A percentile compares a stretch with the other conserved stretches of the same genome.
Conservation (phyloP, 208 protist genomes). For the Wallacemonas collosoma region DNA sequence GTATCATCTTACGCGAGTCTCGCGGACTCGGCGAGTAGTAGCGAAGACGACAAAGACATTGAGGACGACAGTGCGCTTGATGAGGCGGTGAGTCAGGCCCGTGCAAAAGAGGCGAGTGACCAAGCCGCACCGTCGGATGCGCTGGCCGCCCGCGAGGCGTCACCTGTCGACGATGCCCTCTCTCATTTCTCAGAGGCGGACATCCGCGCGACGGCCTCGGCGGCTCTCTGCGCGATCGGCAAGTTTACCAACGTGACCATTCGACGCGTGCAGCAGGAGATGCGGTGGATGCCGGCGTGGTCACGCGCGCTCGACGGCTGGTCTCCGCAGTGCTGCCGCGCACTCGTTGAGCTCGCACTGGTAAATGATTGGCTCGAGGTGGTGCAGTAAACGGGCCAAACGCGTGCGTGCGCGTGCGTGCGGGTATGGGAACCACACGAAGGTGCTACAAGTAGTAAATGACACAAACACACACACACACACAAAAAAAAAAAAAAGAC, state of each 20-base stretch:
- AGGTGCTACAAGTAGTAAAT: too few relatives aligned
- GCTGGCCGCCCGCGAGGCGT: too few relatives aligned
- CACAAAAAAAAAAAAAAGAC: too few relatives aligned
- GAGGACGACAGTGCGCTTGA: too few relatives aligned
- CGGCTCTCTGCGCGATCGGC: constrained; percentile 63
- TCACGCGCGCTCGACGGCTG: constrained; percentile 40
- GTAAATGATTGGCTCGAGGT: constrained; percentile 80
- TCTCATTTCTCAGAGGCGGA: constrained; percentile 21
- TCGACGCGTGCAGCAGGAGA: constrained; percentile 51
- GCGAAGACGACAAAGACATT: too few relatives aligned
- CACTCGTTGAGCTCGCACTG: constrained; percentile 67
- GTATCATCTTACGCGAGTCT: neutral
- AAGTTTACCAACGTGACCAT: constrained; percentile 66
- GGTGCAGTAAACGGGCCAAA: constrained; percentile 12
- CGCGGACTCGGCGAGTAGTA: too few relatives aligned
- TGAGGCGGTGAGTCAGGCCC: too few relatives aligned
- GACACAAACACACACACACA: too few relatives aligned
- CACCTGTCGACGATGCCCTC: too few relatives aligned
- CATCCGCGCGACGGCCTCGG: constrained; percentile 45
- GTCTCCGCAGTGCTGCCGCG: constrained; percentile 53
- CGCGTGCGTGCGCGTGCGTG: neutral
- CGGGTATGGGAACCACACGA: too few relatives aligned
- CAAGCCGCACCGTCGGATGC: too few relatives aligned
- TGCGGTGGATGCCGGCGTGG: constrained; percentile 63
- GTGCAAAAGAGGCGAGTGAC: too few relatives aligned